Base-by-base conservation (phyloP, 2,329 filamentous ascomycete genomes). In the Tolypocladium ovalisporum region DNA sequence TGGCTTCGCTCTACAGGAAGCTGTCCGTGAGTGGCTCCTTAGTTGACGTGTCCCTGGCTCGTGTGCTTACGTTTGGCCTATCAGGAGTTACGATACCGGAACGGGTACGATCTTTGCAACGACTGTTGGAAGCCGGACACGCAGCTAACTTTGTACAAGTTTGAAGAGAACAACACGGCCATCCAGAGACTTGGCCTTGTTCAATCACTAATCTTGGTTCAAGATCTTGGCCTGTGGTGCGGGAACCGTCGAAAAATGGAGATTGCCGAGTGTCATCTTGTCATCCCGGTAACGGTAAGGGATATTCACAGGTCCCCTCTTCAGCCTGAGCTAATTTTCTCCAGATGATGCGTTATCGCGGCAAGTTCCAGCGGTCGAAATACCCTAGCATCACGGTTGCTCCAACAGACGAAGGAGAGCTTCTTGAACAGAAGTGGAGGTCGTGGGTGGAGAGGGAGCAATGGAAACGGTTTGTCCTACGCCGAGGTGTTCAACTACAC, bases 381-480 rank as follows among this genome's bases (percentile, higher is more conserved):
- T 85, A 83, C 65, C 75, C 78, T 2, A 67, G 73, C 2, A 76
- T 86, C 17, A 66, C 72, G 0, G 78, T 83, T 1, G 66, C 71
- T n/a, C 65, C 76, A 0, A 76, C 78, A 1, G 85, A 88, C 57
- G 73, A 80, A 27, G 82, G 80, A 1, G 68, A 80, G 22, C 71
- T 71, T 2, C 70, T 90, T 0, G 79, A 87, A 58, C 71, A 75
- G 4, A 89, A 88, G 63, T 90, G 87, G 87, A 76, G 72, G 57
- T 70, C 71, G 29, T 90, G 86, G 86, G 76, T 81, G 17, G 75
- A 82, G 52, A 74, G 81, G 59, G 86, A 89, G 65, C 84, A 82
- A 3, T 87, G 82, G 72, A 87, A 88, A 66, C 79, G 85, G 72
- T 80, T 61, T 56, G 63, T 60, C 36, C 7, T 9, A 3, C 3